Evolutionary conservation across 768 basidiomycete species (phyloP), one percentile per base, ranked within the genome.

Genomic region (Rhodotorula taiwanensis): DNA sequence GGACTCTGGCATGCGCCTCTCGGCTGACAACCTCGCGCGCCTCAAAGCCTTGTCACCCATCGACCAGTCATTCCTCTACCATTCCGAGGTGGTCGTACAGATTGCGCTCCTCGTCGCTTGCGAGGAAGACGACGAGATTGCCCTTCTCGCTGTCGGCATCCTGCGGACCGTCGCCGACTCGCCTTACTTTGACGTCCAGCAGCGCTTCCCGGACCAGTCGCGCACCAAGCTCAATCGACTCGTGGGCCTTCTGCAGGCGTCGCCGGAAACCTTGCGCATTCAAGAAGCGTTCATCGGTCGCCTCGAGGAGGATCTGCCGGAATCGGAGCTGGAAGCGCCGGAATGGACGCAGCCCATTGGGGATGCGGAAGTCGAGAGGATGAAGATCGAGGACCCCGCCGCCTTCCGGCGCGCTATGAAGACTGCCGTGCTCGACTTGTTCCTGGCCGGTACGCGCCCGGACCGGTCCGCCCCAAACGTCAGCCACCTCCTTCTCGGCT

Each of bases 201-300:
- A 79, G 39, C 71, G 74, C 34, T 76, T 77, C 72, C 70, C 76
- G 48, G 72, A 75, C 31, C 41, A 75, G 66, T 73, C 75, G 65
- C 66, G 71, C 43, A 20, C 41, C 44, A 71, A 77, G 43, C 73
- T 88, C 53, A 81, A 86, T 23, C 86, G 85, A 43, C 77, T 98
- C 53, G 83, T 86, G 31, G 83, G 86, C 1, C 79, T 94, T 53
- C 79, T 97, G 34, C 85, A 90, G 64, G 81, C 86, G 28, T 91
- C 88, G 61, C 79, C 79, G 49, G 88, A 93, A 69, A 91, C 89
- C 0, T 83, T 89, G n/a, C 81, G 88, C 23, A 89, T 97, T 66
- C 77, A 89, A 31, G 83, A 81, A 49, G 90, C 89, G 1, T 94
- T 89, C 74, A 81, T 84, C 56, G 79, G 80, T 41, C 78, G 86